Percentiles rank a stretch among this genome's conserved stretches.
Conservation (phyloP, 331 rosid genomes). For the Saraca asoca region DNA sequence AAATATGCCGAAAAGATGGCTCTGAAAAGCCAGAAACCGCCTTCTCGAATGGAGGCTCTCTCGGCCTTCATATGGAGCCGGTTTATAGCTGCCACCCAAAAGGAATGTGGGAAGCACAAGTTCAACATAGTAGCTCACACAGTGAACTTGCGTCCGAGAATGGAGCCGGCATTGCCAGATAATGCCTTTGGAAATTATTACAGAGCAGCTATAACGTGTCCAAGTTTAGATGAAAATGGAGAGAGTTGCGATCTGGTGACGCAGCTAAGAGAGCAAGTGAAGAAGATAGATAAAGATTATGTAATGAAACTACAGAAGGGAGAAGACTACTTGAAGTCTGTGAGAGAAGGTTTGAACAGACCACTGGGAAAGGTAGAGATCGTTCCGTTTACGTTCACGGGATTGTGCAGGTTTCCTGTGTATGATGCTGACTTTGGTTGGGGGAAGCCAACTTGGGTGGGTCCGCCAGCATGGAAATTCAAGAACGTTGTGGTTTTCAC, state of each 20-base stretch:
- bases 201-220: slow-evolving; percentile 28
- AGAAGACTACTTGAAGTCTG: slow-evolving; percentile 20
- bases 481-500: slow-evolving; percentile 44
- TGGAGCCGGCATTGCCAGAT: slow-evolving; percentile 45
- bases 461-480: slow-evolving; percentile 44
- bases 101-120: not conserved
- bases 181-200: slow-evolving; percentile 50
- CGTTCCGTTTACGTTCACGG: slow-evolving; percentile 38
- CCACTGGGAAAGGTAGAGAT: slow-evolving; percentile 35
- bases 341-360: slow-evolving; percentile 10
- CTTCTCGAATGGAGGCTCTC: slow-evolving; percentile 49
- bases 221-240: not conserved
- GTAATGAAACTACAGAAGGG: slow-evolving; percentile 35
- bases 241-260: slow-evolving; percentile 6
- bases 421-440: slow-evolving; percentile 64
- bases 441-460: slow-evolving; percentile 60
- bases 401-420: slow-evolving; percentile 62
- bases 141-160: slow-evolving; percentile 49
- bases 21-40: not conserved
- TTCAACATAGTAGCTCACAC: slow-evolving; percentile 21
- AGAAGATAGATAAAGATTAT: slow-evolving; percentile 41
- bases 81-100: slow-evolving; percentile 34
- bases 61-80: slow-evolving; percentile 51
- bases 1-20: slow-evolving; percentile 8
- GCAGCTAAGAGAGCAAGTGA: slow-evolving; percentile 38